A percentile compares a stretch with the other conserved stretches of the same genome.
Conservation (phyloP, 78 protist species). For the Tieghemostelium lacteum region DNA sequence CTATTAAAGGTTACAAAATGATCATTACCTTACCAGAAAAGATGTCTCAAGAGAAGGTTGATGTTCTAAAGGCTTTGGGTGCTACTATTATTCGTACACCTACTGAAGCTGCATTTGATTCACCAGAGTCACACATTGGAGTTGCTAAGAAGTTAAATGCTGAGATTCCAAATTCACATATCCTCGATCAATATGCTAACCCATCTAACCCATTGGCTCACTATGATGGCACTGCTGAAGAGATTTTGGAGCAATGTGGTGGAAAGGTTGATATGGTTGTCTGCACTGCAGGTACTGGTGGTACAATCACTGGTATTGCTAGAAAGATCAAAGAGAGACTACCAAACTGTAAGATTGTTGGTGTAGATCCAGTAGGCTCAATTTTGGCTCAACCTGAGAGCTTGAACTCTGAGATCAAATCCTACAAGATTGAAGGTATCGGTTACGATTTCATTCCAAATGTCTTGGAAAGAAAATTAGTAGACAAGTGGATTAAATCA, state of each 20-base stretch:
- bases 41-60: constrained; percentile 95
- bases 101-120: constrained; percentile 92
- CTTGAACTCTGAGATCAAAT: constrained; percentile 49
- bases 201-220: constrained; percentile 93
- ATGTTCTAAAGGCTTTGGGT: constrained; percentile 93
- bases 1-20: constrained; percentile 96
- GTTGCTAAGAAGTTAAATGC: constrained; percentile 87
- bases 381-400: constrained; percentile 91
- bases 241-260: constrained; percentile 86
- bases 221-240: constrained; percentile 96
- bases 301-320: constrained; percentile 96
- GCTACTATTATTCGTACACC: constrained; percentile 97
- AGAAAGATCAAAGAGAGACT: constrained; percentile 86
- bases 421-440: constrained; percentile 96
- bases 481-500: constrained; percentile 93
- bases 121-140: constrained; percentile 93
- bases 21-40: constrained; percentile 97
- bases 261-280: constrained; percentile 93
- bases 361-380: constrained; percentile 97
- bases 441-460: constrained; percentile 96
- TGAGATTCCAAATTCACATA: constrained; percentile 88
- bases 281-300: constrained; percentile 98
- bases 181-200: constrained; percentile 89
- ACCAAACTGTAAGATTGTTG: constrained; percentile 90
- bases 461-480: constrained; percentile 81